Conservation (phyloP, 495 filamentous ascomycete genomes). For the Aspergillus indologenus region DNA sequence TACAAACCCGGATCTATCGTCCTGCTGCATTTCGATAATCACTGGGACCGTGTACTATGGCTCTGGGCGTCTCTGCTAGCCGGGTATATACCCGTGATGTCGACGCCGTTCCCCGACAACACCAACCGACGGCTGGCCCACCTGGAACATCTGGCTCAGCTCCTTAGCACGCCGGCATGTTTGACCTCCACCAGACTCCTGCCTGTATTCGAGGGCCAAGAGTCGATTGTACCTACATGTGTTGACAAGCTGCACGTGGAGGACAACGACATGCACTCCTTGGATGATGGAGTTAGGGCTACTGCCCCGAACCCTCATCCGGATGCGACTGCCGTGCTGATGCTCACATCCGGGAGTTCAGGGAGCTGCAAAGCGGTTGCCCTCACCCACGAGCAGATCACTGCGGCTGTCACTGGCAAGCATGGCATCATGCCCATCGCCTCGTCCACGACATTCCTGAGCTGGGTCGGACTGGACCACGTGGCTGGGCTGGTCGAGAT, state of each 20-base stretch:
- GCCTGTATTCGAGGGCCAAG: not conserved
- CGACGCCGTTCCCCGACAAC: not conserved
- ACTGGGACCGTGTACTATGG: not conserved
- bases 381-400: constrained; percentile 43
- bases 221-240: not conserved
- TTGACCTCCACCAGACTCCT: not conserved
- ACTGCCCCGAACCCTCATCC: not conserved
- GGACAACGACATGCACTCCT: not conserved
- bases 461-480: constrained; percentile 55
- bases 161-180: not conserved
- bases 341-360: constrained; percentile 59
- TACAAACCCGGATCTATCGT: not conserved
- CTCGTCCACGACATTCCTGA: constrained; percentile 34
- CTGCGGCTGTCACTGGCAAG: constrained; percentile 48
- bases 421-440: not conserved
- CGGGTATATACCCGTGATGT: not conserved
- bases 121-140: not conserved
- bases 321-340: constrained; percentile 32
- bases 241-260: not conserved
- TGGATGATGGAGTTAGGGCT: not conserved
- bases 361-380: constrained; percentile 53
- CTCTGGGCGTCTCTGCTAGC: not conserved
- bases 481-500: constrained; percentile 52
- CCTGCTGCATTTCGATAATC: not conserved
- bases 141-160: not conserved